phyloP scores from a whole-genome alignment of 2,329 filamentous ascomycete genomes.

The Trichoderma simmonsii region DNA sequence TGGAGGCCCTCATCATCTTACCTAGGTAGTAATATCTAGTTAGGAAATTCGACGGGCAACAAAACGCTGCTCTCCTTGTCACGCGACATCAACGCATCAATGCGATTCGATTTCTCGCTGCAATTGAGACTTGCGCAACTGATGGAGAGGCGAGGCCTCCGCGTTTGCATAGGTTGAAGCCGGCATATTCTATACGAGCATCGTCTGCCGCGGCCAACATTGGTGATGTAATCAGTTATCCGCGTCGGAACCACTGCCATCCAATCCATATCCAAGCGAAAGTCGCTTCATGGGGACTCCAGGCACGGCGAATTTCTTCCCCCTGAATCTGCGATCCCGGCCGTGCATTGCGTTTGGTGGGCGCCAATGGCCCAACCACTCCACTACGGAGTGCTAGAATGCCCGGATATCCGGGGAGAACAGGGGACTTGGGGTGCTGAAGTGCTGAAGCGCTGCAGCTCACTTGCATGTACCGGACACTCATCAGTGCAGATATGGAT shows the following conservation, averaged over 20 bases:
- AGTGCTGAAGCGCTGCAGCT: background rate
- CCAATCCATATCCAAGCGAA: background rate
- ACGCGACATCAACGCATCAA: background rate
- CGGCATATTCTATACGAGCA: background rate
- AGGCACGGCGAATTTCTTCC: background rate
- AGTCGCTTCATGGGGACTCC: background rate
- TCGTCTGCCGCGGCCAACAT: background rate
- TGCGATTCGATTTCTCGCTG: background rate
- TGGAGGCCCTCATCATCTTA: background rate
- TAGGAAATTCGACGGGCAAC: background rate
- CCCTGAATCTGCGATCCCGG: constrained; percentile 1
- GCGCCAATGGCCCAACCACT: background rate
- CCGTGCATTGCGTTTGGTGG: background rate
- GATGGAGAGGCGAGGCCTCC: background rate
- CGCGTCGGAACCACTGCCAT: background rate
- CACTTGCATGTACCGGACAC: background rate
- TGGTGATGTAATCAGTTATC: background rate
- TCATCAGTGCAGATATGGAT: background rate
- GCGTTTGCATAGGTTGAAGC: background rate
- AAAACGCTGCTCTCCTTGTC: background rate
- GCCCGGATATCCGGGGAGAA: constrained; percentile 10
- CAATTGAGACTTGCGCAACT: background rate
- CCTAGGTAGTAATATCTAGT: background rate
- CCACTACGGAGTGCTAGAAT: constrained; percentile 2
- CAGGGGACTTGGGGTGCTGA: background rate